A percentile compares a stretch with the other conserved stretches of the same genome.
Conservation (phyloP, 1,284 basidiomycete genomes). For the Leccinum brunneo-olivaceum region DNA sequence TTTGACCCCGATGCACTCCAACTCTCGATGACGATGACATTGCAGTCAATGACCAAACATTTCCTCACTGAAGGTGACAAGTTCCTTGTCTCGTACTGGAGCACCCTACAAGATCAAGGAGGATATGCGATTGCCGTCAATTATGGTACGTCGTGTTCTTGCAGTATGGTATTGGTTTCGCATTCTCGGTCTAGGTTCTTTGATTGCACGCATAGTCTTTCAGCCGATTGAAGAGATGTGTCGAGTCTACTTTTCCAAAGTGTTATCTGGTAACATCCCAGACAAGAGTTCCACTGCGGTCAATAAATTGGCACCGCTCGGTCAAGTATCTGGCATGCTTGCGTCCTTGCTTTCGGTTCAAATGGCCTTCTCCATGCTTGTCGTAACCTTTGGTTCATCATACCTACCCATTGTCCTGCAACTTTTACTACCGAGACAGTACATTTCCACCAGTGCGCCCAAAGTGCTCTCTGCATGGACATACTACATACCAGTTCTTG, state of each 20-base stretch:
- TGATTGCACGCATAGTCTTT: constrained; percentile 85
- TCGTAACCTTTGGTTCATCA: constrained; percentile 67
- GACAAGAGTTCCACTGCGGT: neutral
- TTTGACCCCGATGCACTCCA: constrained; percentile 50
- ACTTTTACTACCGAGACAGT: constrained; percentile 67
- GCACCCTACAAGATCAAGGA: constrained; percentile 80
- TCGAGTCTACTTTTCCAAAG: constrained; percentile 80
- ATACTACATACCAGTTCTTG: constrained; percentile 82
- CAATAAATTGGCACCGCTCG: constrained; percentile 12
- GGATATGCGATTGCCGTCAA: constrained; percentile 93
- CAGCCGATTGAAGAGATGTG: constrained; percentile 91
- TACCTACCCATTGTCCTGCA: constrained; percentile 67
- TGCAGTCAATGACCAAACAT: constrained; percentile 88
- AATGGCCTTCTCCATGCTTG: constrained; percentile 60
- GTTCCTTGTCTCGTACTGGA: constrained; percentile 77
- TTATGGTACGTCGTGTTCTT: constrained; percentile 59
- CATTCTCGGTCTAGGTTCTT: constrained; percentile 56
- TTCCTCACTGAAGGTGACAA: constrained; percentile 95
- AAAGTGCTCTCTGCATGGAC: constrained; percentile 71
- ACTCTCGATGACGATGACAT: constrained; percentile 75
- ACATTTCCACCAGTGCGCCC: constrained; percentile 68
- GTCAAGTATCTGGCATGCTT: constrained; percentile 38
- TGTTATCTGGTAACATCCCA: constrained; percentile 32
- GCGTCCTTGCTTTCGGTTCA: constrained; percentile 64
- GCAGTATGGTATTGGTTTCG: constrained; percentile 7